Evolutionary conservation across 2,329 filamentous ascomycete genomes (phyloP).

Genomic region (Bipolaris cookei): DNA sequence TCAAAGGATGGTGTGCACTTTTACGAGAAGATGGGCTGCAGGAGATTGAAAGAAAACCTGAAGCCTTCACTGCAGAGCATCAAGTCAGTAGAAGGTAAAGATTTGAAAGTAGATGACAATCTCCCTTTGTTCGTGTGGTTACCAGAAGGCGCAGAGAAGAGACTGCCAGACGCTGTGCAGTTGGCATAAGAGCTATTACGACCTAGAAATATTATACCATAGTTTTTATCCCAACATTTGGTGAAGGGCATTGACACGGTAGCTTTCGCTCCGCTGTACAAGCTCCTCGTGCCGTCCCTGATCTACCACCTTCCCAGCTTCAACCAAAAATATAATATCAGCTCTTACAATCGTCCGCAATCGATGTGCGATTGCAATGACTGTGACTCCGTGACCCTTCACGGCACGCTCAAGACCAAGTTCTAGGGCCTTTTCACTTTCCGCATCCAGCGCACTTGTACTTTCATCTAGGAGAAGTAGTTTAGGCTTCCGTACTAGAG

Average conservation of each 20-base stretch:
- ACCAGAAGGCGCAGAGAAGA: slow-evolving; percentile 14
- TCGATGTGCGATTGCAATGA: slow-evolving; percentile 55
- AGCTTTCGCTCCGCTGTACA: slow-evolving; percentile 56
- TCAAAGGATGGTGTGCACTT: slow-evolving; percentile 52
- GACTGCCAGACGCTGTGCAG: slow-evolving; percentile 22
- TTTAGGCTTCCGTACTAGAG: slow-evolving; percentile 52
- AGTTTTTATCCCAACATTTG: slow-evolving; percentile 53
- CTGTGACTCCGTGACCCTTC: slow-evolving; percentile 46
- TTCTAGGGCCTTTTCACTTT: slow-evolving; percentile 51
- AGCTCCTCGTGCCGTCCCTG: slow-evolving; percentile 58
- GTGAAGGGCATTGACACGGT: slow-evolving; percentile 58
- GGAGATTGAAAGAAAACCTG: slow-evolving; percentile 49
- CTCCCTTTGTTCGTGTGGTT: slow-evolving; percentile 28
- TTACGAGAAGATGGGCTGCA: slow-evolving; percentile 58
- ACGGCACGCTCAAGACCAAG: slow-evolving; percentile 49
- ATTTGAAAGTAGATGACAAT: slow-evolving; percentile 13
- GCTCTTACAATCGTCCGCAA: slow-evolving; percentile 52
- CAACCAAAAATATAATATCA: slow-evolving; percentile 56
- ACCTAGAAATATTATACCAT: slow-evolving; percentile 7
- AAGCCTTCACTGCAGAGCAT: slow-evolving; percentile 48
- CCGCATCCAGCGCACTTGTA: slow-evolving; percentile 53
- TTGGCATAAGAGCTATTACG: slow-evolving; percentile 11
- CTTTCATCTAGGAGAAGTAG: slow-evolving; percentile 53
- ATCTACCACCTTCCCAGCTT: slow-evolving; percentile 57
- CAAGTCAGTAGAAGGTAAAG: slow-evolving; percentile 25